A percentile compares a stretch with the other conserved stretches of the same genome.
phyloP scores from a whole-genome alignment of 1,139 yeast genomes.

The Pichia sp. region DNA sequence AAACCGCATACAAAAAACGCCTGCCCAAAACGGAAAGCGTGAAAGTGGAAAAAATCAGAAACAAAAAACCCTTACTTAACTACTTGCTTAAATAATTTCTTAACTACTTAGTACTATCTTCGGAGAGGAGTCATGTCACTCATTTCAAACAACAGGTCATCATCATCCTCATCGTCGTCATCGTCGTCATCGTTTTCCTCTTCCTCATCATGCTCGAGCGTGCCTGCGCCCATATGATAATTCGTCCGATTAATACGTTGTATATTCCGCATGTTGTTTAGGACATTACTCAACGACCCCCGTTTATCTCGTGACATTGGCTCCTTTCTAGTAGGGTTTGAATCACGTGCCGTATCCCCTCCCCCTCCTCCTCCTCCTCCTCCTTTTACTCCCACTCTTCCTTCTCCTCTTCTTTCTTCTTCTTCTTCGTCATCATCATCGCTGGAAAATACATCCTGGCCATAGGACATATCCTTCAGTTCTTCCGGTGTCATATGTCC shows the following conservation, averaged over 20 bases:
- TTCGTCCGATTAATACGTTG: no score
- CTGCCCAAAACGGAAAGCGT: no score
- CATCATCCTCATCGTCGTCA: constrained; percentile 55
- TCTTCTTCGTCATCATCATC: constrained; percentile 38
- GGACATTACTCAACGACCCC: constrained; percentile 6
- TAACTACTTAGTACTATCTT: background rate
- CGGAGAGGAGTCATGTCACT: constrained; percentile 62
- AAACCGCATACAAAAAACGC: no score
- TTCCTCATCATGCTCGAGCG: constrained; percentile 38
- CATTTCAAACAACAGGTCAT: constrained; percentile 80
- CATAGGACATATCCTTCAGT: constrained; percentile 33
- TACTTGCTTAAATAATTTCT: background rate
- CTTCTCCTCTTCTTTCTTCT: background rate
- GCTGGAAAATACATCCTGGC: constrained; percentile 48
- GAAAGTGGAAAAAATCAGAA: no score
- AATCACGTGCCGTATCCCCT: background rate
- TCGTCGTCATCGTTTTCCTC: constrained; percentile 28
- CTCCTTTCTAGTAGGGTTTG: background rate
- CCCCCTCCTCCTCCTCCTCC: constrained; percentile 1
- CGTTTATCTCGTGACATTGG: no score
- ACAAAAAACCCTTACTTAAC: no score
- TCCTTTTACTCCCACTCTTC: background rate
- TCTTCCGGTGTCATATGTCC: constrained; percentile 16
- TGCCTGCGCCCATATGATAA: no score
- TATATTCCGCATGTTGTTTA: constrained; percentile 7